Conservation (phyloP, 306 rosid genomes). For the Dryas alaskensis region DNA sequence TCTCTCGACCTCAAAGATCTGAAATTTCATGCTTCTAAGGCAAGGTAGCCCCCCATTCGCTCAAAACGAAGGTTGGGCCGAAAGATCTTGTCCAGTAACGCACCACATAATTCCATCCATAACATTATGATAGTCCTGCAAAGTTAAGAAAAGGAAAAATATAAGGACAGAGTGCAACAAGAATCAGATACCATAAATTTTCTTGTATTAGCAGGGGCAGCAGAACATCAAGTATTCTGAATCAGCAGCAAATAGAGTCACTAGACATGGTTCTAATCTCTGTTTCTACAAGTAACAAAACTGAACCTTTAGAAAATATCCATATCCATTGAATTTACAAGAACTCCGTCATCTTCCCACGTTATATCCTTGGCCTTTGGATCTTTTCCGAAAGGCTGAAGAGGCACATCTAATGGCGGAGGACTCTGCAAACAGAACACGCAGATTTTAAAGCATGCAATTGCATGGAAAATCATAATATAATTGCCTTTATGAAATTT, state of each 20-base stretch:
- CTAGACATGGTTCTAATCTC: neutral
- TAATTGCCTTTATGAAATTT: neutral
- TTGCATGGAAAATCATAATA: conserved; percentile 1
- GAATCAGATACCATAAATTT: neutral
- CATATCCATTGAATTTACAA: conserved; percentile 51
- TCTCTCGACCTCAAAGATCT: neutral
- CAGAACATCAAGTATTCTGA: no score
- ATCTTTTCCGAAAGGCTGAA: conserved; percentile 50
- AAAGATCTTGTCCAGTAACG: neutral
- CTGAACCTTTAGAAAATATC: conserved; percentile 58
- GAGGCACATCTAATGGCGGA: conserved; percentile 70
- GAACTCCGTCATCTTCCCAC: conserved; percentile 95
- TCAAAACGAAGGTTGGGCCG: neutral
- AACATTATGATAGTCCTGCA: neutral
- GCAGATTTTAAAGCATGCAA: conserved; percentile 4
- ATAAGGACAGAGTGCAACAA: neutral
- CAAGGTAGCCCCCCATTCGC: neutral
- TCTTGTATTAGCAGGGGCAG: neutral
- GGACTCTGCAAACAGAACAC: conserved; percentile 60
- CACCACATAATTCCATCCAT: neutral
- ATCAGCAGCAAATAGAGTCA: neutral
- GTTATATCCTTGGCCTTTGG: conserved; percentile 45
- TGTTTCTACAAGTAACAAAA: neutral
- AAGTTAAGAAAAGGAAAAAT: neutral
- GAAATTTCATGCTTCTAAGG: neutral